Percentiles rank a stretch among this genome's conserved stretches.
These are phyloP conservation scores for Cylindrotheca fusiformis DNA, from an alignment of 108 stramenopile species.

Conservation along the genomic window DNA sequence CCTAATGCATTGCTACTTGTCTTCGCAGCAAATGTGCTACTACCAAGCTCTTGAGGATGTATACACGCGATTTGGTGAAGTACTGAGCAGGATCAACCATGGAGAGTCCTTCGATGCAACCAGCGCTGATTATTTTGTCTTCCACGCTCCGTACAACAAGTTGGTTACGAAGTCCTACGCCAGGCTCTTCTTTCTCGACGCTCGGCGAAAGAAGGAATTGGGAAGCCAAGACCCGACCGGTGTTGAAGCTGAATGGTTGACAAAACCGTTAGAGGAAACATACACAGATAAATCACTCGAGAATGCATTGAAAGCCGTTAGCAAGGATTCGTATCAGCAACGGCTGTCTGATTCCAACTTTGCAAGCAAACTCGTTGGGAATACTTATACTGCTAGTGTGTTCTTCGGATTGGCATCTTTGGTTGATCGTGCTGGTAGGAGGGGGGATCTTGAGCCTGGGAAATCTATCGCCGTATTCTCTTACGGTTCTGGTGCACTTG, in stretches of 20 bases:
- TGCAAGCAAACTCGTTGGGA: conserved; percentile 85
- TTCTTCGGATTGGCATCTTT: conserved; percentile 89
- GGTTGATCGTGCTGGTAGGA: conserved; percentile 68
- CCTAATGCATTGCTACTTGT: not conserved
- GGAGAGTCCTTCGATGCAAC: conserved; percentile 46
- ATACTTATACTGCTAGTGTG: conserved; percentile 96
- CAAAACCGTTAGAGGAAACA: conserved; percentile 82
- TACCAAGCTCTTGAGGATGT: conserved; percentile 92
- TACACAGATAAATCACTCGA: conserved; percentile 79
- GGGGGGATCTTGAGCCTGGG: conserved; percentile 63
- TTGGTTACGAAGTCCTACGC: conserved; percentile 94
- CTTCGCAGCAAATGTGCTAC: conserved; percentile 91
- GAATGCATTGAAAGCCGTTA: conserved; percentile 48
- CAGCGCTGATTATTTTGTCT: conserved; percentile 87
- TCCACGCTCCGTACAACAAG: conserved; percentile 99
- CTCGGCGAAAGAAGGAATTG: conserved; percentile 40
- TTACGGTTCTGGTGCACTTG: conserved; percentile 89
- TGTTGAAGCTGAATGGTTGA: conserved; percentile 41
- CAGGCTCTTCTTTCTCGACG: conserved; percentile 88
- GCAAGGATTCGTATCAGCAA: conserved; percentile 46
- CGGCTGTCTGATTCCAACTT: conserved; percentile 67
- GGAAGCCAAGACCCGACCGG: conserved; percentile 36
- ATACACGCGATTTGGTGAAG: conserved; percentile 79
- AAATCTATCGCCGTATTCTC: conserved; percentile 77
- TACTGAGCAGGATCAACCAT: conserved; percentile 38